Base-by-base conservation (phyloP, 345 rosid genomes). In the Eucalyptus guilfoylei region DNA sequence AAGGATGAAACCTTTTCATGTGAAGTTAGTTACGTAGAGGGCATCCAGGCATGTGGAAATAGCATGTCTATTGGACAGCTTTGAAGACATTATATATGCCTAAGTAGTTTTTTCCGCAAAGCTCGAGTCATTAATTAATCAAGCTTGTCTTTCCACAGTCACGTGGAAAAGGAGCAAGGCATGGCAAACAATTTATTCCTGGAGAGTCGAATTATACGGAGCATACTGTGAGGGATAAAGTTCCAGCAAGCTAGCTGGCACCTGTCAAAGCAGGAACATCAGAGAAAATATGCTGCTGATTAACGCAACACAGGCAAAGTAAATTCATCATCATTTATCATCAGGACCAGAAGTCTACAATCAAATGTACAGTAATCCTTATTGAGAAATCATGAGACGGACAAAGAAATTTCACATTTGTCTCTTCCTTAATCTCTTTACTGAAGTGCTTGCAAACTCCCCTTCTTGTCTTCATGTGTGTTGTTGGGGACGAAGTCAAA, bases 331-430 rank as follows among this genome's bases (percentile, higher is more conserved):
- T 9, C 19, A 64, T 64, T 69, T 15, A 67, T 32, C 80, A 67
- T 32, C 19, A 32, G 60, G 21, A 86, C 12, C 48, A 42, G 14
- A n/a, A 30, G 58, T 44, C 42, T 17, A 55, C 45, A 52, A 40
- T 32, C 60, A 55, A 87, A 48, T 40, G 58, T 40, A 58, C 42
- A 37, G 45, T 52, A 90, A 72, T 85, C 76, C 95, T 93, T 95
- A 96, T 89, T 97, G 99, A 89, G 99, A 95, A 91, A 97, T 96
- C 98, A 97, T 97, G 90, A 97, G 98, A 94, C 97, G 94, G 64
- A 97, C 91, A 86, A 96, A 92, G 94, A 97, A 96, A 94, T 97
- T 97, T 85, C 93, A 93, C 98, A 96, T 96, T 90, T 97, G 99
- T 86, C 96, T 95, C 92, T 95, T 95, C 93, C 99, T 95, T 92